Base-by-base conservation (phyloP, 176 grass and related monocot genomes). In the Carex kokanica region DNA sequence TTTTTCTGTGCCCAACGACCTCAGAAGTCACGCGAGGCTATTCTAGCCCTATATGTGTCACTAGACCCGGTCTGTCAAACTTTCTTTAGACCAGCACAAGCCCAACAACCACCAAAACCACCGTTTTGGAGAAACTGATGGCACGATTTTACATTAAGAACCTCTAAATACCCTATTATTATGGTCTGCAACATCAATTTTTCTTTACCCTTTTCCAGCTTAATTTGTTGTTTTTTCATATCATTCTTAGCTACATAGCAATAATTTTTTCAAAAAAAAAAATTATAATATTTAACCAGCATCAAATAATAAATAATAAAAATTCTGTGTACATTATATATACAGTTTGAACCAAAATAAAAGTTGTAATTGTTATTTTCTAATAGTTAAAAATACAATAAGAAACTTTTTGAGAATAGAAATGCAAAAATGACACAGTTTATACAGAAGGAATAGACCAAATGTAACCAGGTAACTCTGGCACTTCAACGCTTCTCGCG, bases 1-100 rank as follows among this genome's bases (percentile, higher is more conserved):
- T 54, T 77, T 77, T 77, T 77, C 73, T 55, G 73, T 77, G 73
- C 49, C 73, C 73, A 77, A 77, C 73, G 49, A 77, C 73, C 18
- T 55, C 4, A 74, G 13, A 23, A 71, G 43, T 53, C 45, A 74
- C 21, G 43, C 21, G 41, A 77, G 24, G 51, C 47, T 73, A 55
- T 31, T 0, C 14, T 80, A 12, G 8, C 29, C 10, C 43, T 43
- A 45, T 8, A 23, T 16, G 25, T 51, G 0, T 53, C 27, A 13
- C 6, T 82, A 23, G 17, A 67, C 60, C 36, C 20, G 80, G 23
- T 82, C 21, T 17, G 67, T 38, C 21, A 65, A 49, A 17, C 14
- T 82, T 16, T 8, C 14, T 15, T 0, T 67, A 2, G 18, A 82
- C 80, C 80, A 51, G 32, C 20, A 60, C 1, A 27, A 53, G 80